Base-by-base conservation (phyloP, 148 eudicot genomes). In the Amaranthus hypochondriacus region DNA sequence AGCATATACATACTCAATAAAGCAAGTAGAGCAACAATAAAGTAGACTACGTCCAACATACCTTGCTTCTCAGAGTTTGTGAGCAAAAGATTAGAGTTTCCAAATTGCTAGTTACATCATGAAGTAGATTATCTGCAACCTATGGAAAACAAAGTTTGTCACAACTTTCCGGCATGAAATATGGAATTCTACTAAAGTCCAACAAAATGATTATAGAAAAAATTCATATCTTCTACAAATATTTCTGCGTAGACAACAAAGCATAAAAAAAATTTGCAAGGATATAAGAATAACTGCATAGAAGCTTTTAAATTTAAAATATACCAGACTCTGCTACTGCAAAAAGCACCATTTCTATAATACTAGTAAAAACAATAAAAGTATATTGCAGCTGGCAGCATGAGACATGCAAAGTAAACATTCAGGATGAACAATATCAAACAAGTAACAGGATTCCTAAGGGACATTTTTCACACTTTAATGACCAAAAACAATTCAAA, bases 41-140 rank as follows among this genome's bases (percentile, higher is more conserved):
- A 70, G 44, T 57, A n/a, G 14, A 64, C 7, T 4, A 47, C 48
- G 5, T 51, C 66, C 43, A 42, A 55, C 66, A 70, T 81, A 95
- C 98, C 98, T 95, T 95, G 90, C 96, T 95, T 82, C 96, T 87
- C 62, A 95, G 87, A 67, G 97, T 95, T 87, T 95, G 98, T 57
- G 98, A 95, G 80, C 98, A 95, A 82, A 95, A 95, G 50, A 95
- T 90, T 69, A 83, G 73, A 48, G 98, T 95, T 85, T 95, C 98
- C 75, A 81, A 79, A 81, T 95, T 95, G 89, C 98, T 95, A 72
- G 83, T 75, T 60, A 87, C 69, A 83, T 95, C 98, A 76, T 92
- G 98, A 81, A 95, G 98, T 77, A 95, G 80, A 80, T 92, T 95
- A 83, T 95, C 98, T 56, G 96, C 83, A 81, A 92, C 98, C 98